Conservation (phyloP, 805 yeast genomes). For the Kregervanrija pseudodelftensis region DNA sequence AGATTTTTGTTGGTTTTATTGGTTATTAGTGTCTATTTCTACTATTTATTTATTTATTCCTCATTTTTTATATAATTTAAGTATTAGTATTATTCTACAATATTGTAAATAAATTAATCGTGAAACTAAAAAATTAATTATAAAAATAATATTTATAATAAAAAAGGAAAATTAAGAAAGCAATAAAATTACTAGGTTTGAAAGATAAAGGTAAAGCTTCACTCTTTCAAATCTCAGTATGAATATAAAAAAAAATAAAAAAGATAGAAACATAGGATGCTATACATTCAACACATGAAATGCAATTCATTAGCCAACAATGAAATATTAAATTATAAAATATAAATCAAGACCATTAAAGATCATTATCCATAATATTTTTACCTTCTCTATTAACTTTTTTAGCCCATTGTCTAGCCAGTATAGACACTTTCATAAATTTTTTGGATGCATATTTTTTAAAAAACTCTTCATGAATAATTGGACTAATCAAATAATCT, state of each 20-base stretch:
- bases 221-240: too few relatives aligned
- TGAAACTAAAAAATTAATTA: neutral
- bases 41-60: conserved; percentile 2
- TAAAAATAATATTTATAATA: neutral
- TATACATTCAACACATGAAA: too few relatives aligned
- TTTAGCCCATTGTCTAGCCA: conserved; percentile 81
- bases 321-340: neutral
- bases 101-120: neutral
- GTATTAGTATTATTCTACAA: neutral
- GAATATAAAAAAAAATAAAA: too few relatives aligned
- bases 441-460: conserved; percentile 87
- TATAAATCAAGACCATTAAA: conserved; percentile 9
- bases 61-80: neutral
- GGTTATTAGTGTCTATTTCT: neutral
- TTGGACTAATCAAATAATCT: conserved; percentile 72
- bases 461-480: conserved; percentile 86
- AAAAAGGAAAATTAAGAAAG: too few relatives aligned
- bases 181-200: too few relatives aligned
- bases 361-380: conserved; percentile 31
- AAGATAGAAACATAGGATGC: too few relatives aligned
- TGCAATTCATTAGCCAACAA: neutral
- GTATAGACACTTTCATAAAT: conserved; percentile 76
- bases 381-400: conserved; percentile 43
- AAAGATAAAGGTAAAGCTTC: too few relatives aligned
- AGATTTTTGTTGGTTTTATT: neutral